Evolutionary conservation across 768 basidiomycete genomes (phyloP).

Genomic region (Boletus rubropictus): DNA sequence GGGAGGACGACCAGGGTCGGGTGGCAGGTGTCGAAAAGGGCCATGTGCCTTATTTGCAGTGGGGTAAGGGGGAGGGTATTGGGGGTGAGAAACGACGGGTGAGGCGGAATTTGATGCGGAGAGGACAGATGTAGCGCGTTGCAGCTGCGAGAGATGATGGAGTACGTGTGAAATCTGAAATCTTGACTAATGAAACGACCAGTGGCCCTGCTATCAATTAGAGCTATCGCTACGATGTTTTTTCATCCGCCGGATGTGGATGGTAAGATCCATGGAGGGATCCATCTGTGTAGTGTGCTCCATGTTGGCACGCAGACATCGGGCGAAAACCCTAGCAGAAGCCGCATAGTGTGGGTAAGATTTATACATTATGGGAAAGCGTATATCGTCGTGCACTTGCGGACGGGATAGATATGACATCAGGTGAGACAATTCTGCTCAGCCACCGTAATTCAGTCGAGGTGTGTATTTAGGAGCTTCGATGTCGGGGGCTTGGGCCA

Average conservation of each 20-base stretch:
- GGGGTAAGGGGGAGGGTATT: constrained; percentile 63
- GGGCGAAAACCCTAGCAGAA: too few relatives aligned
- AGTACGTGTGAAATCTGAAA: too few relatives aligned
- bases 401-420: not conserved
- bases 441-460: not conserved
- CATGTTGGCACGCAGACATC: too few relatives aligned
- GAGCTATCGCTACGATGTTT: too few relatives aligned
- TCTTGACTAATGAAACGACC: too few relatives aligned
- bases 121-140: constrained; percentile 53
- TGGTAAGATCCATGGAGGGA: too few relatives aligned
- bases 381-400: too few relatives aligned
- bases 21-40: constrained; percentile 50
- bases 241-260: too few relatives aligned
- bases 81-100: constrained; percentile 70
- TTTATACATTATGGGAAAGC: not conserved
- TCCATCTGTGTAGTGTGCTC: too few relatives aligned
- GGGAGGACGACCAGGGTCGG: constrained; percentile 32
- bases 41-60: constrained; percentile 72
- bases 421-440: not conserved
- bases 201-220: too few relatives aligned
- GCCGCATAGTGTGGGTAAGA: too few relatives aligned
- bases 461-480: not conserved
- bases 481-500: not conserved
- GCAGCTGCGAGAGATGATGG: not conserved
- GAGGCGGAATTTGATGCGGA: constrained; percentile 83